A percentile compares a stretch with the other conserved stretches of the same genome.
Conservation (phyloP, 805 yeast genomes). For the Metschnikowia borealis region DNA sequence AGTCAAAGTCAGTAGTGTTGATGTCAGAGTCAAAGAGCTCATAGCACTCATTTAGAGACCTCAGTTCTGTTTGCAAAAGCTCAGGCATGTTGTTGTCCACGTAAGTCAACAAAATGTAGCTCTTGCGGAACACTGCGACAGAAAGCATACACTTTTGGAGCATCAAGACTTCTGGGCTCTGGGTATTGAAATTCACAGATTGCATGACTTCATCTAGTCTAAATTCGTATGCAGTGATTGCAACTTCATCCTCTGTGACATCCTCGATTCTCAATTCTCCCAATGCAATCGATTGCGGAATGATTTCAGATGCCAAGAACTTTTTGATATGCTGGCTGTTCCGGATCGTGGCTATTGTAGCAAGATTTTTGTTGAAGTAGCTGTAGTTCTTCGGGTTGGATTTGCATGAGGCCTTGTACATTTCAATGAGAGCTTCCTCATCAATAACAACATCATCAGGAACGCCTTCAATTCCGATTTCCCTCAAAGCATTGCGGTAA, state of each 20-base stretch:
- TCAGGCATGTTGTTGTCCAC: conserved; percentile 44
- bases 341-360: conserved; percentile 25
- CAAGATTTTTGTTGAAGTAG: conserved; percentile 30
- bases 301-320: conserved; percentile 28
- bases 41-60: conserved; percentile 37
- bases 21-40: conserved; percentile 45
- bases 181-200: conserved; percentile 24
- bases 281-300: conserved; percentile 33
- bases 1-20: conserved; percentile 53
- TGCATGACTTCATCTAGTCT: conserved; percentile 50
- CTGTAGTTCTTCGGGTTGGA: conserved; percentile 35
- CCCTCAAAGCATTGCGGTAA: conserved; percentile 29
- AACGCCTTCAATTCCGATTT: conserved; percentile 26
- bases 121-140: conserved; percentile 55
- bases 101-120: conserved; percentile 54
- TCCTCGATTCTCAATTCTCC: conserved; percentile 38
- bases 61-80: conserved; percentile 10
- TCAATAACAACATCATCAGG: conserved; percentile 20
- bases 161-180: conserved; percentile 35
- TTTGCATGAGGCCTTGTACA: conserved; percentile 29
- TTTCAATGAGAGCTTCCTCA: conserved; percentile 33
- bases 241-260: conserved; percentile 54
- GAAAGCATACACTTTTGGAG: conserved; percentile 57
- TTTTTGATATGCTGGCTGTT: conserved; percentile 19
- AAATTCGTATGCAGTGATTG: conserved; percentile 69